Base-by-base conservation (phyloP, 2,329 filamentous ascomycete genomes). In the Ascochyta koolunga region DNA sequence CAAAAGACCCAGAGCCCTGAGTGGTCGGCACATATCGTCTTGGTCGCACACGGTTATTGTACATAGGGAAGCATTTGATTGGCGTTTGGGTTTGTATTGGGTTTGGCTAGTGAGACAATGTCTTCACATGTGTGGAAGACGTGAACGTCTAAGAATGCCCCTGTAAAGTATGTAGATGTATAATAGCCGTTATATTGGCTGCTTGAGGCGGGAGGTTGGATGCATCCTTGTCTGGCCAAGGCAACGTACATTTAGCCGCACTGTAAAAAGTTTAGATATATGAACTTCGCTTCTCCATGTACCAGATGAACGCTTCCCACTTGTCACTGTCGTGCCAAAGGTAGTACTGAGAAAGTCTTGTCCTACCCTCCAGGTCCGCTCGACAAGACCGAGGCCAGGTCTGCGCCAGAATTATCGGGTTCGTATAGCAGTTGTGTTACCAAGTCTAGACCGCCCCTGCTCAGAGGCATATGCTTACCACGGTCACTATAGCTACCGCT, bases 21-120 rank as follows among this genome's bases (percentile, higher is more conserved):
- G n/a, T 3, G n/a, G 2, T 31, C 1, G 13, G 9, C 21, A 25
- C 16, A 13, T 32, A 8, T 2, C n/a, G 6, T 61, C 15, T 8
- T 25, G 27, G 13, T 21, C 15, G 15, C 4, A 16, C 40, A 13
- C 21, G 53, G 22, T 44, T 38, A 31, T 40, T 29, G 18, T 33
- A 18, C 13, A 39, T 47, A 36, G 22, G 4, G 25, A 16, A n/a
- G 27, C 61, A 56, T 56, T 50, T 42, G 33, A 60, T 24, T n/a
- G 53, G 54, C 54, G 46, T 60, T 54, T 13, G 25, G 22, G 42
- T 1, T 31, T 44, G 25, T 38, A 39, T 44, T 19, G 27, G 25
- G 19, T 10, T 16, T 16, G 13, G 13, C 5, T 29, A 38, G 8
- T 27, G 13, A 11, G 9, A 21, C 21, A 21, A 44, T 33, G 45